These are phyloP conservation scores for Starmera caribaea DNA, from an alignment of 805 yeast species.

Conservation along the genomic window DNA sequence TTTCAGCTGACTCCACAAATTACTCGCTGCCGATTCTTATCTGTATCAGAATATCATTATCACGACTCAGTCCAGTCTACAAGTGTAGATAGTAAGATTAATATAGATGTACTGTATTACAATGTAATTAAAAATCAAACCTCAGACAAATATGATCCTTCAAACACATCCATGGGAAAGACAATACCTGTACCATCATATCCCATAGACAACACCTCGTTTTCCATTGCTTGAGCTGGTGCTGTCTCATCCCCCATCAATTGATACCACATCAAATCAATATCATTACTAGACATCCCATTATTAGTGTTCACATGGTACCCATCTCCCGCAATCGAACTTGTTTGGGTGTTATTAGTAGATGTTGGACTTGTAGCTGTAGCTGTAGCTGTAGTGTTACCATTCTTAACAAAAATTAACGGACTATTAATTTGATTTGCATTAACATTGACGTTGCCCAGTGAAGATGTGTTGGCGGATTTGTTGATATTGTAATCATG, in stretches of 20 bases:
- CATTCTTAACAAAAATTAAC: too few relatives aligned
- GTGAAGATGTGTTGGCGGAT: too few relatives aligned
- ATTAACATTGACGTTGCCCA: too few relatives aligned
- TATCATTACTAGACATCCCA: slow-evolving; percentile 9
- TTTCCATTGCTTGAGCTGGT: not conserved
- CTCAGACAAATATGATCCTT: not conserved
- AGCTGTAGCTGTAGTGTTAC: too few relatives aligned
- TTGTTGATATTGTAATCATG: too few relatives aligned
- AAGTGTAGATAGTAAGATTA: too few relatives aligned
- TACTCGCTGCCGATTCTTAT: too few relatives aligned
- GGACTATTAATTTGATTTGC: too few relatives aligned
- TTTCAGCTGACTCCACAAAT: too few relatives aligned
- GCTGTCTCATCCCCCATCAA: slow-evolving; percentile 12
- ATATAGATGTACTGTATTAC: not conserved
- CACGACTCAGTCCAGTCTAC: too few relatives aligned
- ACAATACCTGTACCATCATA: not conserved
- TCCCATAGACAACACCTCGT: not conserved
- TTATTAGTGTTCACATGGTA: slow-evolving; percentile 11
- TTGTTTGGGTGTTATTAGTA: not conserved
- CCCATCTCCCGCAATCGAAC: not conserved
- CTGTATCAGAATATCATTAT: too few relatives aligned
- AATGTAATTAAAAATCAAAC: not conserved
- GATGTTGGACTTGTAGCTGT: not conserved
- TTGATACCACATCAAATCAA: slow-evolving; percentile 17
- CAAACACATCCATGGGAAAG: not conserved